phyloP scores from a whole-genome alignment of 2,329 filamentous ascomycete species.

The Ascomycota sp. region DNA sequence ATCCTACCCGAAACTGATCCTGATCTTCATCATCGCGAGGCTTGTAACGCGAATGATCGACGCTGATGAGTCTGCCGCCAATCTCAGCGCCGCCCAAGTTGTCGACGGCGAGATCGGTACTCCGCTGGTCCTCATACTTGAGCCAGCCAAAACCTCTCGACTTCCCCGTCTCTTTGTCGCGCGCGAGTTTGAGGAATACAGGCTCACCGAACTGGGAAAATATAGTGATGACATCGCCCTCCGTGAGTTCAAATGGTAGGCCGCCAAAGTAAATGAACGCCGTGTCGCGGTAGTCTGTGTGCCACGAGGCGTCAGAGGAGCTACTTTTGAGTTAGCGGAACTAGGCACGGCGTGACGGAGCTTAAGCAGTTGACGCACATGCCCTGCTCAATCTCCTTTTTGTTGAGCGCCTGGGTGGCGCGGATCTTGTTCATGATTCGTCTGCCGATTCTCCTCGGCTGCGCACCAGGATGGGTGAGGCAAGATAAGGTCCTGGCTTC shows the following conservation, averaged over 20 bases:
- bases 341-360: background rate
- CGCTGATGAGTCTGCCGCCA: conserved; percentile 57
- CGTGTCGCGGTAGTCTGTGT: conserved; percentile 92
- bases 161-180: conserved; percentile 92
- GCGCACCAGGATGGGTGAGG: no score
- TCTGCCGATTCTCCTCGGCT: background rate
- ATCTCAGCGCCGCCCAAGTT: conserved; percentile 79
- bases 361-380: conserved; percentile 28
- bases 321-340: conserved; percentile 20
- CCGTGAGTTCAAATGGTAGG: conserved; percentile 75
- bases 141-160: conserved; percentile 88
- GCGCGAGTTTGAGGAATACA: conserved; percentile 74
- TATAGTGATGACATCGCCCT: conserved; percentile 89
- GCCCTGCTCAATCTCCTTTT: conserved; percentile 79
- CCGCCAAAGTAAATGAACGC: conserved; percentile 94
- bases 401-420: conserved; percentile 80
- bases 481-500: no score
- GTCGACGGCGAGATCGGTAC: conserved; percentile 87
- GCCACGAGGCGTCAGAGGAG: conserved; percentile 77
- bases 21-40: conserved; percentile 56
- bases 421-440: conserved; percentile 74
- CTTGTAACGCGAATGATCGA: conserved; percentile 90
- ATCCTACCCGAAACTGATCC: conserved; percentile 36
- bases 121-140: conserved; percentile 95
- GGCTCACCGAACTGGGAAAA: conserved; percentile 97